Evolutionary conservation across 169 alveolate species (phyloP).

Genomic region (Eimeria necatrix): DNA sequence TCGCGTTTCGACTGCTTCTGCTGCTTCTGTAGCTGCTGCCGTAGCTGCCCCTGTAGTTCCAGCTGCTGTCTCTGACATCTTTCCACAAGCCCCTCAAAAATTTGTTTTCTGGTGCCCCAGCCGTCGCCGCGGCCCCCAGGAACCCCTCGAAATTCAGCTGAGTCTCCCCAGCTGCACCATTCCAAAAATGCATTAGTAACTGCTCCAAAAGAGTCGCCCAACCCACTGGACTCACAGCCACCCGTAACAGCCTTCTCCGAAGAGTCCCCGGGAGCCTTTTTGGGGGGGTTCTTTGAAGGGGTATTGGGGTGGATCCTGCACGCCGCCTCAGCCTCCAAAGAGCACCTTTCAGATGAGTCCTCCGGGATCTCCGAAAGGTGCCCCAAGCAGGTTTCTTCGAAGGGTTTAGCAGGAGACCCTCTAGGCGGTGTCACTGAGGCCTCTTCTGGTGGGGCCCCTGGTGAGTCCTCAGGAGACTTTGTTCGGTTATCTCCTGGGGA

Average conservation of each 20-base stretch:
- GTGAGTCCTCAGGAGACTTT: conserved; percentile 42
- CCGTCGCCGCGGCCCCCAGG: conserved; percentile 45
- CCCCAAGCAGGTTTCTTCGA: not conserved
- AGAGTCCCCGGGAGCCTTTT: not conserved
- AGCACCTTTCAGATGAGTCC: conserved; percentile 4
- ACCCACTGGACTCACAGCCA: not conserved
- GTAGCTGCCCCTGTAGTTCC: conserved; percentile 24
- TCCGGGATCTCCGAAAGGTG: not conserved
- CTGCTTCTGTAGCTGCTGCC: not conserved
- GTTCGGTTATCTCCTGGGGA: conserved; percentile 11
- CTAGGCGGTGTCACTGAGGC: conserved; percentile 41
- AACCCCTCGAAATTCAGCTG: not conserved
- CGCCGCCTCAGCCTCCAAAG: not conserved
- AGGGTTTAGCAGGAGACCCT: not conserved
- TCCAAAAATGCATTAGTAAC: conserved; percentile 40
- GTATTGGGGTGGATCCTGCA: not conserved
- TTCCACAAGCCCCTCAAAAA: conserved; percentile 54
- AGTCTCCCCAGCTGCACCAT: conserved; percentile 58
- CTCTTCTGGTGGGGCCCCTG: conserved; percentile 53
- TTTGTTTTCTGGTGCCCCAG: conserved; percentile 47
- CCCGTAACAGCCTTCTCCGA: conserved; percentile 1
- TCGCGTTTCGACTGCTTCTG: not conserved
- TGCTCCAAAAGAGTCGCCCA: not conserved
- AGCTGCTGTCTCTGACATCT: conserved; percentile 56
- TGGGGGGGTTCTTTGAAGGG: not conserved